Evolutionary conservation across 2,329 filamentous ascomycete genomes (phyloP).

Genomic region (Penicillium rolfsii): DNA sequence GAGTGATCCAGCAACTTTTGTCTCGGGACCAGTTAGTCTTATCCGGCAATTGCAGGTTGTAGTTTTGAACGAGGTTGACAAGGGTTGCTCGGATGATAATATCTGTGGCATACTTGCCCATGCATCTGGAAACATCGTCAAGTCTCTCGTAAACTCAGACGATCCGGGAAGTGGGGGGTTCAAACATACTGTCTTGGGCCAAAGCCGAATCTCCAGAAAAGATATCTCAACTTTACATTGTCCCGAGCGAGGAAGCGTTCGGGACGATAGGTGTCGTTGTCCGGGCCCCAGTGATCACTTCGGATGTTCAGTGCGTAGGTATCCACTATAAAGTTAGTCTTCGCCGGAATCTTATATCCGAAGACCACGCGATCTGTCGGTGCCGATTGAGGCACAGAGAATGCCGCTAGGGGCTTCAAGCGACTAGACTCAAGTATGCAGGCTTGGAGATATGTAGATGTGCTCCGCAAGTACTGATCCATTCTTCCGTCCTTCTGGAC

Average conservation of each 20-base stretch:
- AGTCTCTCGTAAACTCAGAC: not conserved
- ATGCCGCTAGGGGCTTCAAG: constrained; percentile 8
- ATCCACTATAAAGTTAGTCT: not conserved
- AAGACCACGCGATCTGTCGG: constrained; percentile 5
- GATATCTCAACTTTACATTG: not conserved
- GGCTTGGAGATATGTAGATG: not conserved
- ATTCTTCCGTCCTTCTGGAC: not conserved
- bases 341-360: constrained; percentile 3
- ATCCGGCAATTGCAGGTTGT: not conserved
- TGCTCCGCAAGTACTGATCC: constrained; percentile 1
- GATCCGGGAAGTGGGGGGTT: not conserved
- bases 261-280: constrained; percentile 3
- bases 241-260: not conserved
- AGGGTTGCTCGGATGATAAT: constrained; percentile 1
- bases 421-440: constrained; percentile 8
- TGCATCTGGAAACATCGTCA: constrained; percentile 1
- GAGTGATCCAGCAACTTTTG: not conserved
- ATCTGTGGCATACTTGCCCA: constrained; percentile 5
- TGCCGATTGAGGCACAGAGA: constrained; percentile 7
- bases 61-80: not conserved
- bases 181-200: not conserved
- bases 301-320: constrained; percentile 3
- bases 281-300: constrained; percentile 6
- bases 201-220: constrained; percentile 11
- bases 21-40: not conserved